Conservation (phyloP, 2,329 filamentous ascomycete genomes). For the Apiospora phragmitis region DNA sequence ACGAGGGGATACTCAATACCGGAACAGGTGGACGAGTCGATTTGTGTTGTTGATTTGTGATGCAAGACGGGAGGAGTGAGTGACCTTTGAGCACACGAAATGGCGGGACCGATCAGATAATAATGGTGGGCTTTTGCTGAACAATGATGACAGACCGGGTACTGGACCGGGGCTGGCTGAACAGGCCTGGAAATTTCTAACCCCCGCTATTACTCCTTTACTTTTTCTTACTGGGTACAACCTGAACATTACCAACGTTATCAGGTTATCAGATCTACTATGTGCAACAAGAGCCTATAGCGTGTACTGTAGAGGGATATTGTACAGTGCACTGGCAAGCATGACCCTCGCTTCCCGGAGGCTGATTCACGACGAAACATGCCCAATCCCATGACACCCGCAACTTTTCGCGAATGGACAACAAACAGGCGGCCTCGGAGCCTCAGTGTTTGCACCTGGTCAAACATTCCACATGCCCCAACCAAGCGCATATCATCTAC, state of each 20-base stretch:
- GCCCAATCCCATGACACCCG: background rate
- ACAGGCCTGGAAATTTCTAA: background rate
- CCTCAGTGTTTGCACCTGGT: background rate
- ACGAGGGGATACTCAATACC: background rate
- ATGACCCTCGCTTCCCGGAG: background rate
- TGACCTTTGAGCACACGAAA: background rate
- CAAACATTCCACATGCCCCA: background rate
- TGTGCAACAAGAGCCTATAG: background rate
- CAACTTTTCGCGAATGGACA: background rate
- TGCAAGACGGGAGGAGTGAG: background rate
- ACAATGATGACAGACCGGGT: slow-evolving; percentile 2
- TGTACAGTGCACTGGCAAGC: background rate
- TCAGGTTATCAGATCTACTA: slow-evolving; percentile 3
- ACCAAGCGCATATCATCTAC: background rate
- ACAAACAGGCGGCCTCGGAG: background rate
- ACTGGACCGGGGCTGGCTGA: background rate
- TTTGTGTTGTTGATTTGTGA: slow-evolving; percentile 6
- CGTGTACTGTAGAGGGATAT: no score
- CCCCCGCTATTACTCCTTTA: slow-evolving; percentile 3
- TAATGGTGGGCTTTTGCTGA: slow-evolving; percentile 1
- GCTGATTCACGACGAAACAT: background rate
- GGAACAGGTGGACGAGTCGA: background rate
- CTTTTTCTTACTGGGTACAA: slow-evolving; percentile 1
- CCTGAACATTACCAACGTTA: background rate
- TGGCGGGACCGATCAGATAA: slow-evolving; percentile 5